Percentiles rank a stretch among this genome's conserved stretches.
Evolutionary conservation across 208 protist species (phyloP).

Genomic region (Acanthamoeba triangularis): DNA sequence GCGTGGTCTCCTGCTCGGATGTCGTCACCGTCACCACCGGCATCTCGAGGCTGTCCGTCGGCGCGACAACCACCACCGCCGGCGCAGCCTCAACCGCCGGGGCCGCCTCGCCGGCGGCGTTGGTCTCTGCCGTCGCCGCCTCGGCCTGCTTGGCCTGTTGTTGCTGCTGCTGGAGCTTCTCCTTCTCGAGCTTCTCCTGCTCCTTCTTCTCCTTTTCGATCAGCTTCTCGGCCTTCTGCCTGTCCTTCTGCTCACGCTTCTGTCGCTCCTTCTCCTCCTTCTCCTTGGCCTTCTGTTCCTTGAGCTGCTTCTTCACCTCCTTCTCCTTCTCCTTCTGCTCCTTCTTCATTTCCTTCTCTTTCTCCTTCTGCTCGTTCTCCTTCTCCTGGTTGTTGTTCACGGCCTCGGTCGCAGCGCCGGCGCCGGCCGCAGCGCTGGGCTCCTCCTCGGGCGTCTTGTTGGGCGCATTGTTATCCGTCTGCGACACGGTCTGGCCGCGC

Average conservation of each 20-base stretch:
- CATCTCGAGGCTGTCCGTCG: too few species aligned
- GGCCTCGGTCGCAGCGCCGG: not conserved
- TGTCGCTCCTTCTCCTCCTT: not conserved
- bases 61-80: too few species aligned
- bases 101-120: not conserved
- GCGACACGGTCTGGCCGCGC: not conserved
- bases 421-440: not conserved
- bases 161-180: not conserved
- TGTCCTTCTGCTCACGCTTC: not conserved
- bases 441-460: not conserved
- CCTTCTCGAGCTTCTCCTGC: not conserved
- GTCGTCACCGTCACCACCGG: too few species aligned
- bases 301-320: not conserved
- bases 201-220: not conserved
- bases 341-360: conserved; percentile 5
- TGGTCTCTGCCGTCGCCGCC: not conserved
- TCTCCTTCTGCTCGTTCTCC: not conserved
- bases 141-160: not conserved
- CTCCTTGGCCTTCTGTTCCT: not conserved
- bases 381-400: not conserved
- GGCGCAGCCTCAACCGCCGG: too few species aligned
- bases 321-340: not conserved
- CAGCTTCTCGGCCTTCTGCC: not conserved
- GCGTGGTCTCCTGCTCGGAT: too few species aligned
- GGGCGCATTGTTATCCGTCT: not conserved